Percentiles rank a stretch among this genome's conserved stretches.
Evolutionary conservation across 2,329 filamentous ascomycete genomes (phyloP).

Genomic region (Gaeumannomyces tritici): DNA sequence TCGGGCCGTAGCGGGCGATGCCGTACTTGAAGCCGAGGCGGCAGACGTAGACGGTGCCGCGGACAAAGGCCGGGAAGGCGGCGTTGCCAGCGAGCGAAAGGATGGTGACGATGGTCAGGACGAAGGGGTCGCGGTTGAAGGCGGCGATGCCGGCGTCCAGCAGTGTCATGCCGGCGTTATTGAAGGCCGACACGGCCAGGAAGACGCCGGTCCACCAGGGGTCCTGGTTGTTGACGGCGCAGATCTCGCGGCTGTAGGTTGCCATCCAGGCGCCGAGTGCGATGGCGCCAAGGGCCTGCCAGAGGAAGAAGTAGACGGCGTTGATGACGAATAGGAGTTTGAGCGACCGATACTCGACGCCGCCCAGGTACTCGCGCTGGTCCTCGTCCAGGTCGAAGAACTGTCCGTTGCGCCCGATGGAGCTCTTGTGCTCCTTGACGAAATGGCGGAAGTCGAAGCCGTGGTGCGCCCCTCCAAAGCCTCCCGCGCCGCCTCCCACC

Average conservation of each 20-base stretch:
- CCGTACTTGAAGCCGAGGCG: conserved; percentile 28
- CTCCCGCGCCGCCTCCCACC: background rate
- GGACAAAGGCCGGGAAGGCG: conserved; percentile 53
- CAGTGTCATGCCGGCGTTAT: conserved; percentile 60
- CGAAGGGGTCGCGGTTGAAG: conserved; percentile 42
- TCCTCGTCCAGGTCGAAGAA: conserved; percentile 42
- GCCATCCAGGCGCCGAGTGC: conserved; percentile 54
- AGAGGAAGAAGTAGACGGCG: conserved; percentile 48
- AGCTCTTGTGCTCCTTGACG: conserved; percentile 25
- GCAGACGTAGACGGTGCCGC: conserved; percentile 48
- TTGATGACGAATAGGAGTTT: conserved; percentile 49
- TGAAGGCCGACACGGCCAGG: conserved; percentile 58
- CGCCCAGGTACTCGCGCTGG: conserved; percentile 49
- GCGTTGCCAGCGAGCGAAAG: conserved; percentile 58
- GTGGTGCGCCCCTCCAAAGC: background rate
- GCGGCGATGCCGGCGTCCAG: conserved; percentile 56
- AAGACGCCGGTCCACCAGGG: conserved; percentile 63
- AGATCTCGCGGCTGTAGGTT: conserved; percentile 35
- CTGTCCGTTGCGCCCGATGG: conserved; percentile 40
- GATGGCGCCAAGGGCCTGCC: conserved; percentile 48
- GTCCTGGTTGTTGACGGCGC: conserved; percentile 46
- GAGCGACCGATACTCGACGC: conserved; percentile 56
- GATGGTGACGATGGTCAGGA: conserved; percentile 42
- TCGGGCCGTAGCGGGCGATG: conserved; percentile 17
- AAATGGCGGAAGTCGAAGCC: conserved; percentile 20